A percentile compares a stretch with the other conserved stretches of the same genome.
Conservation (phyloP, 345 rosid species). For the Gossypium rotundifolium region DNA sequence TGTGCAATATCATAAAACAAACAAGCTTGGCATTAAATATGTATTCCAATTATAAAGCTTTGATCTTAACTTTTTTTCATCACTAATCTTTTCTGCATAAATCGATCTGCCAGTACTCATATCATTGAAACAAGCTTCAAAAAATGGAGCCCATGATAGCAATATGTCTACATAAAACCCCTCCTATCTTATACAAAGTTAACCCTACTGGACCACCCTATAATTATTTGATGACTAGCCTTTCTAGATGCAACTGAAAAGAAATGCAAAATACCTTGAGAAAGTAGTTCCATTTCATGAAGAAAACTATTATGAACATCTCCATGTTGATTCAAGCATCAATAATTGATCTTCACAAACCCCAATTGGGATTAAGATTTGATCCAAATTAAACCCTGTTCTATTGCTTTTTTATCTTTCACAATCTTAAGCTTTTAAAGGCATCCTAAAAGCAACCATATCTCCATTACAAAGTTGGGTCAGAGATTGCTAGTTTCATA, state of each 20-base stretch:
- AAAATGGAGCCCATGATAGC: constrained; percentile 3
- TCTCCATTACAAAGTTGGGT: not conserved
- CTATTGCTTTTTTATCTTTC: not conserved
- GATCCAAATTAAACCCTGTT: not conserved
- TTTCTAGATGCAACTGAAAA: not conserved
- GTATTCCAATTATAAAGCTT: not conserved
- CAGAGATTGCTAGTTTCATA: not conserved
- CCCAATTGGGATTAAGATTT: not conserved
- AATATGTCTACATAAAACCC: not conserved
- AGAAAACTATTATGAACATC: not conserved
- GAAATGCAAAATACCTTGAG: not conserved
- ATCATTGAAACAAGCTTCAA: not conserved
- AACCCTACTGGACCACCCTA: not conserved
- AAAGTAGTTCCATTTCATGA: not conserved
- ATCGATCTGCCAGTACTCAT: not conserved
- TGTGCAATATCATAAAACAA: not conserved
- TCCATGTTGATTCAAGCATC: not conserved
- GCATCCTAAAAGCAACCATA: not conserved
- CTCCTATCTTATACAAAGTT: not conserved
- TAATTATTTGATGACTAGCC: not conserved
- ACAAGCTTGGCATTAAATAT: not conserved
- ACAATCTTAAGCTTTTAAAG: not conserved
- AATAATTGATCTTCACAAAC: not conserved
- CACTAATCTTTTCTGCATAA: not conserved
- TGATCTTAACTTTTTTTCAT: not conserved